These are phyloP conservation scores for Rhodotorula paludigena DNA, from an alignment of 768 basidiomycete species.

Conservation along the genomic window DNA sequence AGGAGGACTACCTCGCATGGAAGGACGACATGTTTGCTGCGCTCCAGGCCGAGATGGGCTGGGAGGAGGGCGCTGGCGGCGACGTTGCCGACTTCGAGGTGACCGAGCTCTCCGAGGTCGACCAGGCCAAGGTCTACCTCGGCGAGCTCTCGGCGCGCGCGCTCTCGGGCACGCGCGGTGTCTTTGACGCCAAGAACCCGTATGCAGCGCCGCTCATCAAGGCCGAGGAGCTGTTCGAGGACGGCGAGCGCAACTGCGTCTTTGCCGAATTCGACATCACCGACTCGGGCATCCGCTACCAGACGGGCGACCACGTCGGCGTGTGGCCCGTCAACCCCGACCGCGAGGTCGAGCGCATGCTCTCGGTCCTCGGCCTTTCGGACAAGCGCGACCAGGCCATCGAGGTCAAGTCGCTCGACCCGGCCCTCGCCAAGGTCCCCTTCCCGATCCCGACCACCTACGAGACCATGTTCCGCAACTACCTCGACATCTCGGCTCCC, in stretches of 20 bases:
- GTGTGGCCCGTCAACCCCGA: slow-evolving; percentile 96
- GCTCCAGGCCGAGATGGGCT: slow-evolving; percentile 72
- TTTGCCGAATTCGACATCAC: slow-evolving; percentile 91
- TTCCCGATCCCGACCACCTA: slow-evolving; percentile 98
- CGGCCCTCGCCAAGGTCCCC: slow-evolving; percentile 93
- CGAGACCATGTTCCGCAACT: slow-evolving; percentile 84
- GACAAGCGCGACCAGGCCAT: slow-evolving; percentile 77
- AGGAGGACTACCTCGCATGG: slow-evolving; percentile 99
- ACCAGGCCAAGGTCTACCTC: slow-evolving; percentile 84
- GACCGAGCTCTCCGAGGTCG: slow-evolving; percentile 63
- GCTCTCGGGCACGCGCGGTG: slow-evolving; percentile 85
- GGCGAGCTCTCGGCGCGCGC: slow-evolving; percentile 95
- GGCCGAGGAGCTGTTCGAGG: slow-evolving; percentile 78
- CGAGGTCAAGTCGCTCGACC: slow-evolving; percentile 92
- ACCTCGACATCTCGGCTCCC: slow-evolving; percentile 91
- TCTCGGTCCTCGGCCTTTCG: slow-evolving; percentile 76
- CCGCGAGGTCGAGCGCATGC: slow-evolving; percentile 79
- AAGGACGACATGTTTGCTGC: slow-evolving; percentile 96
- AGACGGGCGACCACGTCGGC: slow-evolving; percentile 96
- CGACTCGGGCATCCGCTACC: slow-evolving; percentile 94
- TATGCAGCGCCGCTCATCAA: slow-evolving; percentile 74
- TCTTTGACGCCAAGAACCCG: slow-evolving; percentile 97
- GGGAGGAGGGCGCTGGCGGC: slow-evolving; percentile 93
- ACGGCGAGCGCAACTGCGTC: slow-evolving; percentile 78
- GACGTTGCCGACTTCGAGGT: slow-evolving; percentile 92